Base-by-base conservation (phyloP, 2,329 filamentous ascomycete species). In the Neofusicoccum kwambonambiense region DNA sequence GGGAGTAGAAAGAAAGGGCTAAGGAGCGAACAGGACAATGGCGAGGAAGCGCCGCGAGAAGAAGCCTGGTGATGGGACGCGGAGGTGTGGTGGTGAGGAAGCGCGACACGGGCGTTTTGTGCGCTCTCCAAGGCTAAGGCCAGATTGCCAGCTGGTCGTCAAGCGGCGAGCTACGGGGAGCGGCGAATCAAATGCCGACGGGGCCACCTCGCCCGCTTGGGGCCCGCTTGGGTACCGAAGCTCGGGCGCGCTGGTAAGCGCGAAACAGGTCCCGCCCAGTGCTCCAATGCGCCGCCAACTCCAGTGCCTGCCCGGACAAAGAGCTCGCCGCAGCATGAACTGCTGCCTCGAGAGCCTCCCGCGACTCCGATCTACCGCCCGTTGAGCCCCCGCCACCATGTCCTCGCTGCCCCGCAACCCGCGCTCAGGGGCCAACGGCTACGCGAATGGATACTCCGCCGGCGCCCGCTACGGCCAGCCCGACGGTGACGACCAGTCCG, bases 381-480 rank as follows among this genome's bases (percentile, higher is more conserved):
- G 54, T 47, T 65, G 56, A 65, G 35, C 35, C 44, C 56, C 15
- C n/a, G 27, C 56, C 35, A 54, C 67, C 70, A 78, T 78, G 76
- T 77, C 76, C 65, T 76, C 74, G 67, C 70, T 70, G 74, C 73
- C 51, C 73, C 70, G 67, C 62, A 56, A 64, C 73, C 71, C 68
- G 65, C 70, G 73, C 67, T 66, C 71, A 62, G 72, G 73, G 52
- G 64, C 72, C 51, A 76, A 77, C 64, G 75, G 75, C 34, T 77
- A 79, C 68, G 70, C 76, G 39, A 81, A 81, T 65, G 76, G 77
- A 56, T 71, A 76, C 60, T 65, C 65, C 64, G 27, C 27, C 27
- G 69, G 71, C 68, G 71, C 69, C 11, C 73, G 74, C 58, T 77
- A 74, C 68, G 72, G 76, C 62, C 67, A 68, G 34, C 70, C 70